These are phyloP conservation scores for Ceratocystis cubensis DNA, from an alignment of 2,329 filamentous ascomycete genomes.

Conservation along the genomic window DNA sequence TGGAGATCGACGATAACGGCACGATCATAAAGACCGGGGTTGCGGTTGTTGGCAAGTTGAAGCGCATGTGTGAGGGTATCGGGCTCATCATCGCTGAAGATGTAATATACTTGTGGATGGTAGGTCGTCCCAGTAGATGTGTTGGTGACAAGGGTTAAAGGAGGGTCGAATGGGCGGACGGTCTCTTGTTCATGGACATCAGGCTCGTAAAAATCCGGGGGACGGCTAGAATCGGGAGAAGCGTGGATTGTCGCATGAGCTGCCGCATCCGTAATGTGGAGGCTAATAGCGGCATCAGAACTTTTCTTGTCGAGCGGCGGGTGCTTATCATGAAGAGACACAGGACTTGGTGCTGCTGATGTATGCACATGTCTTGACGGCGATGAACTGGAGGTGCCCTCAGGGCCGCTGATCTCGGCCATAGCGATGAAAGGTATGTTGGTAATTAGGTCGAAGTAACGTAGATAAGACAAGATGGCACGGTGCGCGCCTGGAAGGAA, in stretches of 20 bases:
- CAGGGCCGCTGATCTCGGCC: background rate
- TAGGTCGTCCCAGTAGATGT: conserved; percentile 57
- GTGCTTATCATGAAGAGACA: background rate
- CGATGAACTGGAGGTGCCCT: background rate
- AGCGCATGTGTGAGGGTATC: conserved; percentile 55
- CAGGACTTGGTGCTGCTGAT: background rate
- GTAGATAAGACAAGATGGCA: background rate
- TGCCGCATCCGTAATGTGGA: background rate
- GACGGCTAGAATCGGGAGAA: background rate
- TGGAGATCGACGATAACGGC: conserved; percentile 46
- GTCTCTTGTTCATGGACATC: background rate
- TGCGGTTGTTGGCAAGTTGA: conserved; percentile 28
- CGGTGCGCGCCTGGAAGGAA: background rate
- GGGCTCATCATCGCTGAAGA: conserved; percentile 84
- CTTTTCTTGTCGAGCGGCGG: background rate
- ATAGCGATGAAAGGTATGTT: background rate
- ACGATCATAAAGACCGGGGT: conserved; percentile 29
- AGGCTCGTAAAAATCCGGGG: background rate
- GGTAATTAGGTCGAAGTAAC: background rate
- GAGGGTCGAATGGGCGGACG: conserved; percentile 27
- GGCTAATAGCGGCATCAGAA: background rate
- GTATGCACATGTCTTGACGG: background rate
- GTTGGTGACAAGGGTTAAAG: conserved; percentile 73
- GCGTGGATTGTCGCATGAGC: conserved; percentile 2
- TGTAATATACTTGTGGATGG: conserved; percentile 74